Base-by-base conservation (phyloP, 179 eudicot genomes). In the Amaranthus tricolor region DNA sequence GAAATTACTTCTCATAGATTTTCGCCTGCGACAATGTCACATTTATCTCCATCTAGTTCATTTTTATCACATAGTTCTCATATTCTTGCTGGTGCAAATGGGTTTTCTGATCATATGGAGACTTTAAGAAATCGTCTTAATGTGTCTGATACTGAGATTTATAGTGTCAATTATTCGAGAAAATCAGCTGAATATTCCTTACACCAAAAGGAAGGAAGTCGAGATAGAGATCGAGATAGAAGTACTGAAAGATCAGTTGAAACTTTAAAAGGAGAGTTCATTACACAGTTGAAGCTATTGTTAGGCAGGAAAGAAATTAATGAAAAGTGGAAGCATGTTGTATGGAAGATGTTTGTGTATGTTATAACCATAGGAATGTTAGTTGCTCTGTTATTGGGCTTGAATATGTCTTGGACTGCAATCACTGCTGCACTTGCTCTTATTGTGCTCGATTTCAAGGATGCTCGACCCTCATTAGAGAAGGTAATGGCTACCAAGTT, bases 381-480 rank as follows among this genome's bases (percentile, higher is more conserved):
- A 49, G 62, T 91, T 62, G 85, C 96, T 59, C 79, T 94, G 84
- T 82, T 94, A 7, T 61, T 79, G 78, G 98, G 97, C 53, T 79
- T 92, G 57, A 84, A 92, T 78, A 94, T 94, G 98, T 94, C 98
- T 5, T 94, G 97, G 97, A 87, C 96, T 60, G 96, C 97, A n/a
- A 80, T 94, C 73, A 94, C 96, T 54, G 94, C 98, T 61, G 98
- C 98, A 15, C 84, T 94, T 19, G 97, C 96, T 71, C 94, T 94
- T 24, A 88, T 89, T n/a, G 88, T 94, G 83, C 94, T 94, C 62
- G 98, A 94, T 81, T 94, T 94, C 77, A 89, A 89, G 86, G 97
- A 92, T 77, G 97, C 98, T 58, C 80, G 91, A n/a, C 97, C 97
- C 11, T 76, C 79, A 75, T 82, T 94, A 67, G 98, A 92, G 72